phyloP scores from a whole-genome alignment of 805 yeast genomes.

The Candida mattraensis region DNA sequence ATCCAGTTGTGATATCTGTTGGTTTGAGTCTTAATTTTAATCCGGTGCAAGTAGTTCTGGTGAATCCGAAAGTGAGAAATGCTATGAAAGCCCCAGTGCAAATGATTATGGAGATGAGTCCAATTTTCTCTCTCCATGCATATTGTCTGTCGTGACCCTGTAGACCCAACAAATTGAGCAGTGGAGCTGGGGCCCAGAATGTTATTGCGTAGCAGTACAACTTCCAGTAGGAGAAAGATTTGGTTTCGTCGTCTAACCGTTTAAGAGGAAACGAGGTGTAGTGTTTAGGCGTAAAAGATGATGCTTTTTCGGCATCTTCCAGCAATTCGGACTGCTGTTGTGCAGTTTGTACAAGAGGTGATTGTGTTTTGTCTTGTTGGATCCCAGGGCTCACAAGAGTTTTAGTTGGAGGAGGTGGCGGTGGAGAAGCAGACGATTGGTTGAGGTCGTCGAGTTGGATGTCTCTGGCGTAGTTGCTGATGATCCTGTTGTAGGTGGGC shows the following conservation, averaged over 20 bases:
- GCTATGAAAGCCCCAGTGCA: constrained; percentile 78
- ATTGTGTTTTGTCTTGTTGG: background rate
- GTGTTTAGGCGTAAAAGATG: constrained; percentile 27
- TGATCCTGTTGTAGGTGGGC: no score
- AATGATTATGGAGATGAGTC: constrained; percentile 71
- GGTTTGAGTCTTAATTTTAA: constrained; percentile 51
- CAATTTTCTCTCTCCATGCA: constrained; percentile 98
- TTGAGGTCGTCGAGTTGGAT: background rate
- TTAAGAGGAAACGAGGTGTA: constrained; percentile 24
- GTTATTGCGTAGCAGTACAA: constrained; percentile 78
- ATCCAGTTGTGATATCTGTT: constrained; percentile 57
- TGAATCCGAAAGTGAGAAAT: constrained; percentile 86
- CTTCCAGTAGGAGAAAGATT: constrained; percentile 59
- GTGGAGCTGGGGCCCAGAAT: constrained; percentile 87
- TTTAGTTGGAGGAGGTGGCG: constrained; percentile 1
- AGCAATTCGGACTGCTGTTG: no score
- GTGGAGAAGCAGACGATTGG: background rate
- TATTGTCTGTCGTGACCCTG: constrained; percentile 76
- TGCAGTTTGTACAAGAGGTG: no score
- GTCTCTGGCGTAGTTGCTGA: no score
- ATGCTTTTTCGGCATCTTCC: constrained; percentile 25
- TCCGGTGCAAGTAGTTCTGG: constrained; percentile 71
- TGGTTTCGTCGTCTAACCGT: constrained; percentile 23
- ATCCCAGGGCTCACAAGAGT: no score
- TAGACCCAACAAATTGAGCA: constrained; percentile 73